Evolutionary conservation across 208 protist genomes (phyloP).

Genomic region (Pavlovales sp.): DNA sequence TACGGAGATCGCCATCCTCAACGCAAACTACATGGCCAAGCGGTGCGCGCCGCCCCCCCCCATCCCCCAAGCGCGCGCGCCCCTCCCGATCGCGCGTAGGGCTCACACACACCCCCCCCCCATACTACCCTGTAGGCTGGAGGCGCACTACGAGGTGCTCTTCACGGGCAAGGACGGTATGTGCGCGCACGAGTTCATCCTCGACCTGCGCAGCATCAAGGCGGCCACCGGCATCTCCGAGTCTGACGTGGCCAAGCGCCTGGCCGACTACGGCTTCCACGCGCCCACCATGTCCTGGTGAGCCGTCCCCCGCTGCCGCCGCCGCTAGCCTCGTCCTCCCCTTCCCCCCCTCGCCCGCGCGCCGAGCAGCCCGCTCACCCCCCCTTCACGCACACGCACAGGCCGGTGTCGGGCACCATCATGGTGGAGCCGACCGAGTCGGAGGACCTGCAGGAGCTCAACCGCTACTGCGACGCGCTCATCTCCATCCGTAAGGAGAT

Average conservation of each 20-base stretch:
- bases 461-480: constrained; percentile 88
- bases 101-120: too few species aligned
- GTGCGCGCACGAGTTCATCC: constrained; percentile 91
- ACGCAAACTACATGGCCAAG: constrained; percentile 95
- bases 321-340: too few species aligned
- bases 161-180: constrained; percentile 67
- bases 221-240: constrained; percentile 81
- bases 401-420: constrained; percentile 75
- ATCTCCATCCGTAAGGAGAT: constrained; percentile 92
- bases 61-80: too few species aligned
- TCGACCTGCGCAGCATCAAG: constrained; percentile 87
- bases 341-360: too few species aligned
- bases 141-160: constrained; percentile 77
- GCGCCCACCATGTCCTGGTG: constrained; percentile 85
- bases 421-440: constrained; percentile 97
- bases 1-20: constrained; percentile 88
- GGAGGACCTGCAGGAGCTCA: constrained; percentile 81
- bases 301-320: constrained; percentile 4
- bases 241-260: constrained; percentile 93
- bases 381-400: too few species aligned
- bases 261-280: constrained; percentile 96
- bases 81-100: too few species aligned
- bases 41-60: constrained; percentile 22
- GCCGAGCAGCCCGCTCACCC: too few species aligned
- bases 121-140: constrained; percentile 60